phyloP scores from a whole-genome alignment of 2,329 filamentous ascomycete species.

The Penicillium brasilianum region DNA sequence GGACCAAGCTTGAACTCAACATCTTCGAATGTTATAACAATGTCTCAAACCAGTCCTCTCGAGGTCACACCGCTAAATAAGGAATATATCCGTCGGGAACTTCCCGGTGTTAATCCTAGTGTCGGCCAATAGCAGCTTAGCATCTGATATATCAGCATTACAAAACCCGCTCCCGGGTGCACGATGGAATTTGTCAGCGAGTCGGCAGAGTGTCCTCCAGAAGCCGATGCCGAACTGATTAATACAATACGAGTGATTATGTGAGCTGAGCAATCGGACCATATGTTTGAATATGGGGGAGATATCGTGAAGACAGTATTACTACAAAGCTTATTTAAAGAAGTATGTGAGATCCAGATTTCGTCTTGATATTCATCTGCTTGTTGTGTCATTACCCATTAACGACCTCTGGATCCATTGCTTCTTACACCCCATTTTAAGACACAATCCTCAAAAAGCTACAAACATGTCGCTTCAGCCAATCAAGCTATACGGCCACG shows the following conservation, averaged over 20 bases:
- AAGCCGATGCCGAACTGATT: neutral
- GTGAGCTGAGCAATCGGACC: neutral
- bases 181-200: slow-evolving; percentile 1
- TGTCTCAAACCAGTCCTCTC: neutral
- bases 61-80: neutral
- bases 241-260: neutral
- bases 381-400: neutral
- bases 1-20: neutral
- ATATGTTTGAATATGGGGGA: neutral
- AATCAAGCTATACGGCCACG: slow-evolving; percentile 31
- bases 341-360: neutral
- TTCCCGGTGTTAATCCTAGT: neutral
- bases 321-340: neutral
- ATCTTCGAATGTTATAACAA: neutral
- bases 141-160: neutral
- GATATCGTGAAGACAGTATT: neutral
- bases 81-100: neutral
- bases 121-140: neutral
- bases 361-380: neutral
- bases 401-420: neutral
- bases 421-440: neutral
- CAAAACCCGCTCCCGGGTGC: neutral
- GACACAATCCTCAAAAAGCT: neutral
- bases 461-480: slow-evolving; percentile 29
- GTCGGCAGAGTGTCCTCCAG: neutral